These are phyloP conservation scores for Chlorociboria aeruginascens DNA, from an alignment of 495 filamentous ascomycete species.

Conservation along the genomic window DNA sequence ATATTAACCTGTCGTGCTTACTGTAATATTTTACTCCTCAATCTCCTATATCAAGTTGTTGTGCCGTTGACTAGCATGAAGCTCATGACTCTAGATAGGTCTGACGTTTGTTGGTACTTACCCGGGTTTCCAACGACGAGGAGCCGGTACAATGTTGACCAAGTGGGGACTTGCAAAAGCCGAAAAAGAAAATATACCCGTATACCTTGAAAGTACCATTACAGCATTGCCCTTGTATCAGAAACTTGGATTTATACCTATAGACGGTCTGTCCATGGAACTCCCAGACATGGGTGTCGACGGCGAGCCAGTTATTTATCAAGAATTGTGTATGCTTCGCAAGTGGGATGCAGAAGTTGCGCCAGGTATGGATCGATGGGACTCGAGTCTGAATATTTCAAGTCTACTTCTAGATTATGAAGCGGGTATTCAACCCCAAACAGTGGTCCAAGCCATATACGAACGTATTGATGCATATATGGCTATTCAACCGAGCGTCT, in stretches of 20 bases:
- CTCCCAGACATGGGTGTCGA: background rate
- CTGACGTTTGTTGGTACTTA: conserved; percentile 31
- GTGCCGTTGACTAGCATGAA: background rate
- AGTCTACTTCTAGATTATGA: conserved; percentile 16
- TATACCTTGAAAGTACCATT: conserved; percentile 34
- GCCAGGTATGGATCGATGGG: conserved; percentile 10
- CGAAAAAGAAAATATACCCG: conserved; percentile 22
- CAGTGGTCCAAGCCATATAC: conserved; percentile 12
- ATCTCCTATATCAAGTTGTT: background rate
- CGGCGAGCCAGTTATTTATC: conserved; percentile 1
- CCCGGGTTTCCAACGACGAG: conserved; percentile 28
- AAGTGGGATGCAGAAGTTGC: conserved; percentile 1
- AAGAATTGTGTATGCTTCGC: conserved; percentile 11
- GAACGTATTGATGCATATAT: conserved; percentile 18
- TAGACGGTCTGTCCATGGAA: conserved; percentile 7
- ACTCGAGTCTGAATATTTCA: conserved; percentile 14
- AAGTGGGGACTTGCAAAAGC: conserved; percentile 26
- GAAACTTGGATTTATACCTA: conserved; percentile 25
- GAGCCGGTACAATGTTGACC: conserved; percentile 27
- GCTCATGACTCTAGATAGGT: conserved; percentile 17
- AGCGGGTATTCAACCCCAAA: conserved; percentile 13
- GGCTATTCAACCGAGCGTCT: conserved; percentile 12
- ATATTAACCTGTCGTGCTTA: background rate
- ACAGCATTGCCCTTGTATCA: conserved; percentile 29
- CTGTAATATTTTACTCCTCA: background rate